Evolutionary conservation across 176 grass and related monocot genomes (phyloP).

Genomic region (Aegilops sharonensis): DNA sequence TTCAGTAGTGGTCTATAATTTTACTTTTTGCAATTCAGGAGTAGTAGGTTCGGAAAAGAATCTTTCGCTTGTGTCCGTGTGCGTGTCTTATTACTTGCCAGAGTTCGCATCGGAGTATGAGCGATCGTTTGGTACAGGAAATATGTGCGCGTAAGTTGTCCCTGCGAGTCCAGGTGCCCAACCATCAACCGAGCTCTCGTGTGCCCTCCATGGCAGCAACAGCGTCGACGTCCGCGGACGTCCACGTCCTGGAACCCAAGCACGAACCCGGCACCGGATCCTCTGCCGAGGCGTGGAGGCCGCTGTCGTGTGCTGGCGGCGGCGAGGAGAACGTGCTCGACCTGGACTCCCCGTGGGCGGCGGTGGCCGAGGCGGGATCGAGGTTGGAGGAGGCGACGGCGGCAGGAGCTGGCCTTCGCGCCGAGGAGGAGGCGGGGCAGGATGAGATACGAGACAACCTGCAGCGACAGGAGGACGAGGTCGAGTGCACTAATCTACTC

Average conservation of each 20-base stretch:
- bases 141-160: too few species aligned
- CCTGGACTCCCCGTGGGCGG: constrained; percentile 38
- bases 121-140: too few species aligned
- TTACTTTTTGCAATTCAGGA: too few species aligned
- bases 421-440: background rate
- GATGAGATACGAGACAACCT: constrained; percentile 34
- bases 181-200: too few species aligned
- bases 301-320: background rate
- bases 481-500: background rate
- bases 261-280: background rate
- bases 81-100: too few species aligned
- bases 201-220: constrained; percentile 10
- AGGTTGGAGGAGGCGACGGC: constrained; percentile 5
- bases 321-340: constrained; percentile 25
- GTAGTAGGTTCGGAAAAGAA: too few species aligned
- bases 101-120: too few species aligned
- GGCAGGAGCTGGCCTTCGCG: background rate
- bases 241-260: background rate
- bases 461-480: constrained; percentile 35
- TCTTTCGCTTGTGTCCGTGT: too few species aligned
- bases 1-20: too few species aligned
- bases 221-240: background rate
- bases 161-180: too few species aligned
- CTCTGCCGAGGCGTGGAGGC: background rate
- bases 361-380: constrained; percentile 18